Evolutionary conservation across 2,329 filamentous ascomycete genomes (phyloP), one percentile per base, ranked within the genome.

Genomic region (Fusarium floridanum): DNA sequence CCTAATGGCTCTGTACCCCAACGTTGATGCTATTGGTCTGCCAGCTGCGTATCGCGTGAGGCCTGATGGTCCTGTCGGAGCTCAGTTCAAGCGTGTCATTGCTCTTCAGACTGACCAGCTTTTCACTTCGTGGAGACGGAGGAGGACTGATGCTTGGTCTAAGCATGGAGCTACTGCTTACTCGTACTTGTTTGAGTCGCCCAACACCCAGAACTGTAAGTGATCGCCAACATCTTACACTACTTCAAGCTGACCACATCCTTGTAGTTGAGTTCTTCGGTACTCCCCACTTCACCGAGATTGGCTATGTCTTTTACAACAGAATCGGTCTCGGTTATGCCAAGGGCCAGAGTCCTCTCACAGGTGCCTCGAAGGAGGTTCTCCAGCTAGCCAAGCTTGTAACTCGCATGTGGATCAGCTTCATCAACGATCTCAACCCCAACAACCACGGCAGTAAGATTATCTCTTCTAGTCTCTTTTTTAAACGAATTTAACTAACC

Each of bases 81-180:
- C 62, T 11, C 83, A 89, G 76, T 91, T 85, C 80, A 88, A 90
- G 67, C 87, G 90, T 57, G 85, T 83, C 24, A 85, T 86, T 11
- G 88, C 89, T 9, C 87, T 88, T 0, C 45, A 59, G 32, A 89
- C 90, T 20, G 90, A 92, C 78, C 81, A 83, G 6, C 75, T 82
- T 37, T 89, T 92, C 81, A 87, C 89, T 53, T 88, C 87, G 3
- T 86, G 86, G 61, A 85, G 90, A 3, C 86, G 91, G 3, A 81
- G 85, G 39, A 85, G 88, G 3, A 88, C 87, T 69, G 83, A 89
- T 76, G 83, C 84, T 4, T 91, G 88, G 88, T 83, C 87, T 9
- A 83, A 83, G 17, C 79, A 84, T 17, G 83, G 83, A 8, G 78
- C 88, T 4, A 81, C 86, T 16, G 88, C 88, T 9, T 92, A 90